Percentiles rank a stretch among this genome's conserved stretches.
phyloP scores from a whole-genome alignment of 495 filamentous ascomycete genomes.

The Annulohypoxylon nitens region DNA sequence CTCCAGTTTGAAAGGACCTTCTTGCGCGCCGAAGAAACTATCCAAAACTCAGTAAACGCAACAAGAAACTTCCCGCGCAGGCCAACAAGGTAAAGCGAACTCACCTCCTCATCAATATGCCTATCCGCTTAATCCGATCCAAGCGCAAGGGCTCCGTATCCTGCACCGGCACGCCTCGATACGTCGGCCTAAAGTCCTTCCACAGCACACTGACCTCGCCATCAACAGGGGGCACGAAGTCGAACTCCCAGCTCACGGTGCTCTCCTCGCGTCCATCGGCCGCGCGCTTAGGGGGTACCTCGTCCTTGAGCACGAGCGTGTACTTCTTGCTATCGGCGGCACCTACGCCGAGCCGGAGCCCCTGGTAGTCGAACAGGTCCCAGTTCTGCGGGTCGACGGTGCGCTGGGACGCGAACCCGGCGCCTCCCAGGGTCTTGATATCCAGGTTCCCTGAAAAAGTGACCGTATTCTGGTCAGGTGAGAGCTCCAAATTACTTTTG shows the following conservation, averaged over 20 bases:
- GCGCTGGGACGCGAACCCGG: conserved; percentile 85
- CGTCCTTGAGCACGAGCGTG: conserved; percentile 80
- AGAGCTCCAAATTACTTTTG: conserved; percentile 64
- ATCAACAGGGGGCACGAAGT: conserved; percentile 55
- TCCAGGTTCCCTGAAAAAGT: conserved; percentile 79
- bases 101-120: conserved; percentile 84
- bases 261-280: conserved; percentile 73
- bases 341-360: conserved; percentile 54
- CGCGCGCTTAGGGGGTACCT: conserved; percentile 64
- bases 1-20: conserved; percentile 74
- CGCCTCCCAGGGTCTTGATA: conserved; percentile 79
- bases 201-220: conserved; percentile 63
- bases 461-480: conserved; percentile 30
- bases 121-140: conserved; percentile 71
- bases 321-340: conserved; percentile 68
- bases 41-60: conserved; percentile 2
- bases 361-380: conserved; percentile 69
- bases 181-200: conserved; percentile 75
- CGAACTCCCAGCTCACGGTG: conserved; percentile 68
- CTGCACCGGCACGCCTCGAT: conserved; percentile 73
- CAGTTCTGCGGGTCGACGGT: conserved; percentile 67
- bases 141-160: conserved; percentile 68
- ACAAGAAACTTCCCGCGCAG: background rate
- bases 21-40: conserved; percentile 82
- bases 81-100: conserved; percentile 25